Evolutionary conservation across 768 basidiomycete species (phyloP).

Genomic region (Hypsizygus marmoreus): DNA sequence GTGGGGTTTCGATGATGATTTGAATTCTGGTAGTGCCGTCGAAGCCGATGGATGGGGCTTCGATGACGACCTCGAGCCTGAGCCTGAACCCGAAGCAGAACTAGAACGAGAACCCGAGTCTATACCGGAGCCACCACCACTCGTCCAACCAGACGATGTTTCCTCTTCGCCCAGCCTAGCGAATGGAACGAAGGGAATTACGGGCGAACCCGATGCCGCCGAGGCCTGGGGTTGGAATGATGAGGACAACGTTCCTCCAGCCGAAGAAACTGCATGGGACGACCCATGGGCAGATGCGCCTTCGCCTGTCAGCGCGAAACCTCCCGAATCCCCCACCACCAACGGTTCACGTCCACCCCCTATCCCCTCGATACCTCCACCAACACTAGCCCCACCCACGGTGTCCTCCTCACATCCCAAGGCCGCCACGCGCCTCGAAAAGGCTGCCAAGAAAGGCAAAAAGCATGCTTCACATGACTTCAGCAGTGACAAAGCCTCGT

Average conservation of each 20-base stretch:
- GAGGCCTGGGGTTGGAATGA: constrained; percentile 84
- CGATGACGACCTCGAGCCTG: constrained; percentile 41
- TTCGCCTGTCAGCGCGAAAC: constrained; percentile 15
- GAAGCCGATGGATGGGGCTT: constrained; percentile 54
- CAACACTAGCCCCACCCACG: no score
- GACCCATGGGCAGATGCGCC: constrained; percentile 67
- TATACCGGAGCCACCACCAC: constrained; percentile 13
- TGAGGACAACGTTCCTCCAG: constrained; percentile 39
- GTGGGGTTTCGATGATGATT: constrained; percentile 55
- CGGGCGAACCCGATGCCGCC: constrained; percentile 43
- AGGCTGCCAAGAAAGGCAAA: constrained; percentile 57
- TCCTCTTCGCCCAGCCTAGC: constrained; percentile 10
- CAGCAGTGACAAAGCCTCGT: constrained; percentile 30
- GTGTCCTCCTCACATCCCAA: no score
- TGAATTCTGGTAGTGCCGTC: constrained; percentile 28
- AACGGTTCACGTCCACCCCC: constrained; percentile 31
- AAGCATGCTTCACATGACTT: constrained; percentile 35
- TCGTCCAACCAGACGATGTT: constrained; percentile 2
- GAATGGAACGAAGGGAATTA: constrained; percentile 23
- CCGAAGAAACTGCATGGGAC: constrained; percentile 58
- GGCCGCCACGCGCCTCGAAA: constrained; percentile 59
- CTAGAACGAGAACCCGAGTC: constrained; percentile 19
- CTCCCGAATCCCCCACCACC: constrained; percentile 22
- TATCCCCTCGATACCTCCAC: constrained; percentile 34
- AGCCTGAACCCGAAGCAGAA: constrained; percentile 21